Evolutionary conservation across 1,139 yeast genomes (phyloP).

Genomic region (Hyphopichia fennica): DNA sequence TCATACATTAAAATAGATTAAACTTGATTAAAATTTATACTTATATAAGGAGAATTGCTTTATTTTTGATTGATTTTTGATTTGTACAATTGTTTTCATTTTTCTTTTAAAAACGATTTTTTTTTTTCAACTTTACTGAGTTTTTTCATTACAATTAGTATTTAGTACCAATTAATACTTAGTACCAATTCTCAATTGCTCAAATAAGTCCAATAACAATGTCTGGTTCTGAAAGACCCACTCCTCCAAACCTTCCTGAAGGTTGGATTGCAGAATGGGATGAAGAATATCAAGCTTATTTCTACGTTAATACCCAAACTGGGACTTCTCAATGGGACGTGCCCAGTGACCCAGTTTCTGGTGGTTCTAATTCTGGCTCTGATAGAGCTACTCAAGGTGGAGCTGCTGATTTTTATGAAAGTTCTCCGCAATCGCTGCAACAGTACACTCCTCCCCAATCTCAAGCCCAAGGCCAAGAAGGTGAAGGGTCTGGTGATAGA

Average conservation of each 20-base stretch:
- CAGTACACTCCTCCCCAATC: slow-evolving; percentile 1
- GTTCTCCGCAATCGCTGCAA: slow-evolving; percentile 3
- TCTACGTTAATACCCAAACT: slow-evolving; percentile 21
- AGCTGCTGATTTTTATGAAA: not conserved
- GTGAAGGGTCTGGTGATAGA: not conserved
- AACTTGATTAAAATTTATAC: too few species aligned
- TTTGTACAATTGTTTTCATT: too few species aligned
- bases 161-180: too few species aligned
- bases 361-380: not conserved
- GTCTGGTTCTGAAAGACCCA: not conserved
- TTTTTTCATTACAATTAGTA: too few species aligned
- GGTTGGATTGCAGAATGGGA: slow-evolving; percentile 35
- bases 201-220: not conserved
- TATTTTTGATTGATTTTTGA: too few species aligned
- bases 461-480: not conserved
- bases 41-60: too few species aligned
- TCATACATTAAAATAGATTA: too few species aligned
- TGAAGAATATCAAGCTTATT: slow-evolving; percentile 23
- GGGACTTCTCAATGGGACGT: slow-evolving; percentile 22
- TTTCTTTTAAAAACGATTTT: too few species aligned
- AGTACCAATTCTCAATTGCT: too few species aligned
- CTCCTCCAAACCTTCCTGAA: slow-evolving; percentile 18
- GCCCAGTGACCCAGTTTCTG: slow-evolving; percentile 1
- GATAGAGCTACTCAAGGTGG: not conserved
- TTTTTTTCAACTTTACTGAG: too few species aligned